These are phyloP conservation scores for Phialophora verrucosa DNA, from an alignment of 2,329 filamentous ascomycete species.

Conservation along the genomic window DNA sequence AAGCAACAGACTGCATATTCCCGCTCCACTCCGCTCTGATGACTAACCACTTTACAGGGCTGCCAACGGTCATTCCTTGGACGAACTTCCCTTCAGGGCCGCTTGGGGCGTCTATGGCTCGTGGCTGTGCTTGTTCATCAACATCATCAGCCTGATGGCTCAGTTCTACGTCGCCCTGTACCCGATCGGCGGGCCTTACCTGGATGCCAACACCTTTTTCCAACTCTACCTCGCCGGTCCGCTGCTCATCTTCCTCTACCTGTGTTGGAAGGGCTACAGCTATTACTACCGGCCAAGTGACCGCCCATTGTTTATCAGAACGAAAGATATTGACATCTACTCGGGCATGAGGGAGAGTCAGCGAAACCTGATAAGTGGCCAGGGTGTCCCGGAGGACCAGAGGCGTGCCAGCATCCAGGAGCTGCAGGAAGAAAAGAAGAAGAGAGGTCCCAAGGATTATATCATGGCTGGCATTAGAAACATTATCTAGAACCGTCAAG, in stretches of 20 bases:
- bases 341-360: slow-evolving; percentile 45
- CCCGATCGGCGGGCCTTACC: slow-evolving; percentile 61
- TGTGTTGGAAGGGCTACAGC: slow-evolving; percentile 37
- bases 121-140: slow-evolving; percentile 78
- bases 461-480: slow-evolving; percentile 29
- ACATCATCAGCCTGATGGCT: slow-evolving; percentile 74
- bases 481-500: slow-evolving; percentile 33
- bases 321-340: slow-evolving; percentile 47
- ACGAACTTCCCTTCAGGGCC: slow-evolving; percentile 79
- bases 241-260: slow-evolving; percentile 36
- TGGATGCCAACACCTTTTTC: slow-evolving; percentile 38
- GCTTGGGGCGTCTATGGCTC: slow-evolving; percentile 81
- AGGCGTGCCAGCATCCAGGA: slow-evolving; percentile 44
- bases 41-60: slow-evolving; percentile 41
- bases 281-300: slow-evolving; percentile 41
- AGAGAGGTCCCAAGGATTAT: slow-evolving; percentile 37
- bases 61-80: slow-evolving; percentile 68
- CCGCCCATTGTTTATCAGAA: slow-evolving; percentile 42
- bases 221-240: slow-evolving; percentile 39
- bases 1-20: slow-evolving; percentile 21
- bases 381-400: slow-evolving; percentile 40
- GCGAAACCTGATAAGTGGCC: slow-evolving; percentile 39
- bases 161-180: slow-evolving; percentile 90
- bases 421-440: slow-evolving; percentile 42
- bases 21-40: slow-evolving; percentile 14